phyloP scores from a whole-genome alignment of 805 yeast genomes.

The Metschnikowia continentalis region DNA sequence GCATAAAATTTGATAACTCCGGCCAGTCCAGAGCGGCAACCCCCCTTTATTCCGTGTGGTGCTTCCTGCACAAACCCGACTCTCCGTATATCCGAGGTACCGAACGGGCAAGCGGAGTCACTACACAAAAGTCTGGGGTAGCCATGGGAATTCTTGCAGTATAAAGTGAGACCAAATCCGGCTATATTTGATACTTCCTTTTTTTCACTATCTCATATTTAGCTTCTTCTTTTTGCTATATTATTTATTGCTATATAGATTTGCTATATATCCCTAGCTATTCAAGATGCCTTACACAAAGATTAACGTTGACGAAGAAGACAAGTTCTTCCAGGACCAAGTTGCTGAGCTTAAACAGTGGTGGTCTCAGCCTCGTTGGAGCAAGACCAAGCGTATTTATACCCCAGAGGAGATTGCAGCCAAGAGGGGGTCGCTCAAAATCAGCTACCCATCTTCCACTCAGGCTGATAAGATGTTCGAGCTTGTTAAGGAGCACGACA shows the following conservation, averaged over 20 bases:
- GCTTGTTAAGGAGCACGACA: conserved; percentile 67
- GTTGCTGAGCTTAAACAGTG: conserved; percentile 73
- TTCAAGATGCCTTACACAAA: conserved; percentile 48
- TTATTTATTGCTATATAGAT: neutral
- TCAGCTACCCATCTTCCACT: conserved; percentile 67
- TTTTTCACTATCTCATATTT: neutral
- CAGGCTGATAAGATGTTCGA: conserved; percentile 81
- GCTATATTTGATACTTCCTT: neutral
- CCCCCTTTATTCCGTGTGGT: neutral
- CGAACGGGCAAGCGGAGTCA: conserved; percentile 6
- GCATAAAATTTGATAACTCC: too few species aligned
- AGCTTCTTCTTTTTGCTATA: neutral
- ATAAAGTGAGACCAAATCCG: conserved; percentile 7
- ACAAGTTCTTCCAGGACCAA: conserved; percentile 59
- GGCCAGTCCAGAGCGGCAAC: too few species aligned
- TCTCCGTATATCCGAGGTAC: conserved; percentile 13
- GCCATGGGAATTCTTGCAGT: conserved; percentile 2
- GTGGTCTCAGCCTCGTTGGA: conserved; percentile 96
- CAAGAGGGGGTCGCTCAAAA: conserved; percentile 77
- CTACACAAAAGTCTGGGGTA: conserved; percentile 14
- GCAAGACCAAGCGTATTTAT: conserved; percentile 80
- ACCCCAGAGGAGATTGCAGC: conserved; percentile 83
- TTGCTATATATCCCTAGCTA: neutral
- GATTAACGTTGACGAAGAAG: conserved; percentile 60
- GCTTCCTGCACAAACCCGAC: conserved; percentile 9